phyloP scores from a whole-genome alignment of 345 rosid genomes.

The Microcos paniculata region DNA sequence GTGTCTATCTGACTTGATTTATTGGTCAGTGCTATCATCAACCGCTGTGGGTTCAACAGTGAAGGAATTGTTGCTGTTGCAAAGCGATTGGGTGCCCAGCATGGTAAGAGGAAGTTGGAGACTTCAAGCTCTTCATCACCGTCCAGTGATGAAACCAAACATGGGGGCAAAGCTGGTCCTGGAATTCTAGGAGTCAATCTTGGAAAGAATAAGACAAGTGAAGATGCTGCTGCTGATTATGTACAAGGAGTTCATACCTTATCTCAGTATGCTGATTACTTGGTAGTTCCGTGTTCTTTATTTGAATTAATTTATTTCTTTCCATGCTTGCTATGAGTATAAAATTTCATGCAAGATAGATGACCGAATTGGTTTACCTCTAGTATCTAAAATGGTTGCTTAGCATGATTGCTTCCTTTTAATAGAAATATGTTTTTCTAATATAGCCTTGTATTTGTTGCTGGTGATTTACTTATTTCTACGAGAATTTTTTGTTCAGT shows the following conservation, averaged over 20 bases:
- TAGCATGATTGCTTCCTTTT: background rate
- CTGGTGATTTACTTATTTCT: background rate
- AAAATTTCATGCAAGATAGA: background rate
- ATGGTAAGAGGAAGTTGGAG: constrained; percentile 95
- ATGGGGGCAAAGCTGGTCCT: constrained; percentile 97
- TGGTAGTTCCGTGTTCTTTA: constrained; percentile 47
- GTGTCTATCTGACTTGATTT: constrained; percentile 10
- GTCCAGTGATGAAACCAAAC: constrained; percentile 52
- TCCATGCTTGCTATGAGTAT: background rate
- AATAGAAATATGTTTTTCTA: background rate
- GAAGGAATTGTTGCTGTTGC: constrained; percentile 98
- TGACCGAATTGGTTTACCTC: background rate
- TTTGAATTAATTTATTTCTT: constrained; percentile 5
- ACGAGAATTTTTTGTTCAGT: background rate
- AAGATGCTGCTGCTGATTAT: constrained; percentile 91
- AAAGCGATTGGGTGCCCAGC: constrained; percentile 93
- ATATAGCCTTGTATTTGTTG: background rate
- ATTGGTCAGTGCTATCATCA: constrained; percentile 80
- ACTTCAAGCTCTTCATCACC: constrained; percentile 66
- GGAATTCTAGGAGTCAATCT: constrained; percentile 98
- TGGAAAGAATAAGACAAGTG: constrained; percentile 97
- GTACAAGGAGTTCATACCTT: constrained; percentile 97
- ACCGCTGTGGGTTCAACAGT: constrained; percentile 94
- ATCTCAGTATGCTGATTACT: constrained; percentile 96
- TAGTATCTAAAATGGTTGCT: background rate